Evolutionary conservation across 257 asterid genomes (phyloP).

Genomic region (Mentha longifolia): DNA sequence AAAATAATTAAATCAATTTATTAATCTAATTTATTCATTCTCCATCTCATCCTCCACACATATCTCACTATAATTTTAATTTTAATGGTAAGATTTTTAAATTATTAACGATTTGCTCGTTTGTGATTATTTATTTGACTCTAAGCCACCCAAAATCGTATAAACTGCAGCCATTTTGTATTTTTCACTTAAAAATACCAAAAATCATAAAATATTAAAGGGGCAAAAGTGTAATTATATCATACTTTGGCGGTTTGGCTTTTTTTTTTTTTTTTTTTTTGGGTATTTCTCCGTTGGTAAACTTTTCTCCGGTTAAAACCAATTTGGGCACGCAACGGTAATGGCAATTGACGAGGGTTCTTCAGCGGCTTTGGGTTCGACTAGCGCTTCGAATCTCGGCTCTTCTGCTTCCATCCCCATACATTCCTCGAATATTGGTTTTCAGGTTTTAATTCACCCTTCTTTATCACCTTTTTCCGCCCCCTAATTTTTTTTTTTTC

Average conservation of each 20-base stretch:
- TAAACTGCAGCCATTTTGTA: no score
- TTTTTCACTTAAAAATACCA: not conserved
- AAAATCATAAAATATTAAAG: not conserved
- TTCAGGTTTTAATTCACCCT: constrained; percentile 47
- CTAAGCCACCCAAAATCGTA: no score
- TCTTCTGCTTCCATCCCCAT: constrained; percentile 52
- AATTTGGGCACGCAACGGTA: not conserved
- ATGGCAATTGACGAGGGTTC: constrained; percentile 43
- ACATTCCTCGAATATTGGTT: constrained; percentile 59
- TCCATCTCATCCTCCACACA: no score
- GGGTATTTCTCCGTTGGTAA: no score
- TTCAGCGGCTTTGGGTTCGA: constrained; percentile 43
- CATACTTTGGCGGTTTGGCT: not conserved
- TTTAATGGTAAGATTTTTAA: no score
- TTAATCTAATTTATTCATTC: no score
- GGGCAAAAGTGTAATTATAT: not conserved
- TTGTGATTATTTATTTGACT: no score
- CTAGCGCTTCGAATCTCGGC: constrained; percentile 25
- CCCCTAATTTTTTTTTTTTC: not conserved
- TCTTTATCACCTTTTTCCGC: not conserved
- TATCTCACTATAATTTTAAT: no score
- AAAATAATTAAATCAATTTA: no score
- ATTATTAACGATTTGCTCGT: no score
- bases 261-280: no score
- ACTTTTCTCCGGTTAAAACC: not conserved